Evolutionary conservation across 257 asterid species (phyloP).

Genomic region (Voacanga thouarsii): DNA sequence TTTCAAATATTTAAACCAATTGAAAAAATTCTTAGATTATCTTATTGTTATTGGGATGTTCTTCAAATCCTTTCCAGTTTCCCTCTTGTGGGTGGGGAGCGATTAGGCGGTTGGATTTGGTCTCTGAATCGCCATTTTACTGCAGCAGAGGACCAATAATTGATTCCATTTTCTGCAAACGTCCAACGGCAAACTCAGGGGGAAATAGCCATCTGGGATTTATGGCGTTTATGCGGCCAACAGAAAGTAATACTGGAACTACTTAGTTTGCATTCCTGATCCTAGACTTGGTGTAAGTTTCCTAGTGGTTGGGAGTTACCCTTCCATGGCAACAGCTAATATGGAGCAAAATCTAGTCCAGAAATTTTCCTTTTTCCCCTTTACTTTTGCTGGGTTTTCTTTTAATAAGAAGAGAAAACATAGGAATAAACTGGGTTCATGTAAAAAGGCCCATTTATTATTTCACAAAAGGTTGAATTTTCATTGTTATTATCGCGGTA

Average conservation of each 20-base stretch:
- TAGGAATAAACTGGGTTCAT: neutral
- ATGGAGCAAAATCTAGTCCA: neutral
- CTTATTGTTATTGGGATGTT: neutral
- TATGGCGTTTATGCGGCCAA: neutral
- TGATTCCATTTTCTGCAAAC: neutral
- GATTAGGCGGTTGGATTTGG: neutral
- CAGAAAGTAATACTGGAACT: neutral
- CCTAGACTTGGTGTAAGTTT: neutral
- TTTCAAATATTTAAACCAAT: too few species aligned
- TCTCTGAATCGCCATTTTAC: neutral
- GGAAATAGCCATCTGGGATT: neutral
- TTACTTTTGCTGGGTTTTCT: neutral
- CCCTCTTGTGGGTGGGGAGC: neutral
- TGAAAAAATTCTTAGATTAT: too few species aligned
- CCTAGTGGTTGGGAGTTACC: conserved; percentile 1
- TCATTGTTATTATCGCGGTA: conserved; percentile 6
- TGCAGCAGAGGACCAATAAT: neutral
- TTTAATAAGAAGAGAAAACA: neutral
- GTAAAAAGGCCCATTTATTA: neutral
- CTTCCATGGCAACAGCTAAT: neutral
- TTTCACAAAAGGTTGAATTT: neutral
- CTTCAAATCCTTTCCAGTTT: too few species aligned
- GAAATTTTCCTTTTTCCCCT: neutral
- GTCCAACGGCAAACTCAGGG: neutral
- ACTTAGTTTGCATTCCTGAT: neutral